Base-by-base conservation (phyloP, 2,329 filamentous ascomycete species). In the Bipolaris oryzae region DNA sequence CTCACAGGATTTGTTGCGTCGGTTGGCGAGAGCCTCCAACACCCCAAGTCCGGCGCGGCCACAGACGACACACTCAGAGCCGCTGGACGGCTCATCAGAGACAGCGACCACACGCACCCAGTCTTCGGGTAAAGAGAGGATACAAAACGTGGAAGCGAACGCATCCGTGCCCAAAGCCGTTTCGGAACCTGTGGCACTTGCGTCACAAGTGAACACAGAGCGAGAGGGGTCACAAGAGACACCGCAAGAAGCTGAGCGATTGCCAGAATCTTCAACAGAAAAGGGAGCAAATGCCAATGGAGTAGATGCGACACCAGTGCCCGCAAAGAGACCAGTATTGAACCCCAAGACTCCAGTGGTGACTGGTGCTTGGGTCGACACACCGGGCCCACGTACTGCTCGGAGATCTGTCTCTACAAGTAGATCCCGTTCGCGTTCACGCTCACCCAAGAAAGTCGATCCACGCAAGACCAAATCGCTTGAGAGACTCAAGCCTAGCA, bases 291-390 rank as follows among this genome's bases (percentile, higher is more conserved):
- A 57, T 23, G 18, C 50, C 20, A 54, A 43, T 28, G 60, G 66
- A 1, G 43, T 67, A 9, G 67, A 74, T 44, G 63, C 61, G 5
- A 76, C 72, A 18, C 72, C 74, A 16, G 61, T 71, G 48, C 70
- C 72, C 21, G 50, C 55, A 21, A 64, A 70, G 20, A 65, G 49
- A 5, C 54, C 68, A 3, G 41, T 62, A 23, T 43, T 69, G 7
- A 62, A 69, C 16, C 64, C 73, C 5, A 79, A 78, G 53, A 81
- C 80, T 3, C 79, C 80, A 11, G 64, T 77, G 2, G 78, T 81
- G 6, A 80, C 76, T 43, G 80, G 80, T 21, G 80, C 76, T 21
- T 82, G 80, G 80, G 67, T 81, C 31, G 80, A 81, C 39, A 82
- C 80, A 3, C 79, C 78, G 28, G 74, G 63, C 3, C 70, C 68